phyloP scores from a whole-genome alignment of 768 basidiomycete genomes.

The Calocybe indica region DNA sequence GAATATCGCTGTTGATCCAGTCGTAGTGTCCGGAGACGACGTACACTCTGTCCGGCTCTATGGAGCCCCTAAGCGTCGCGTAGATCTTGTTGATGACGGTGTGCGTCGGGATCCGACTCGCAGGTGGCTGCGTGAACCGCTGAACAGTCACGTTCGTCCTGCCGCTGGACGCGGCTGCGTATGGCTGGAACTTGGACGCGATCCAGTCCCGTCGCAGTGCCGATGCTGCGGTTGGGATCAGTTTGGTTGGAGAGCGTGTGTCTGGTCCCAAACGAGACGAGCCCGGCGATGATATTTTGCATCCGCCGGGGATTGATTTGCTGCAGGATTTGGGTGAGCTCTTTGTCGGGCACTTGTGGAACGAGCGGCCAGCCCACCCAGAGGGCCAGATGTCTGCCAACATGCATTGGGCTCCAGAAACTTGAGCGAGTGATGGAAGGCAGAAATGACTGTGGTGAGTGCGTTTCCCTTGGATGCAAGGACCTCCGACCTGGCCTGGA shows the following conservation, averaged over 20 bases:
- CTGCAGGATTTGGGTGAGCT: constrained; percentile 38
- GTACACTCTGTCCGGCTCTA: constrained; percentile 44
- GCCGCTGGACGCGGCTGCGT: constrained; percentile 31
- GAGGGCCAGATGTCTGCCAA: too few relatives aligned
- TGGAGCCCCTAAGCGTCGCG: constrained; percentile 41
- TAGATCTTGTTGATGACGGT: constrained; percentile 47
- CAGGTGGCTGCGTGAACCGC: constrained; percentile 3
- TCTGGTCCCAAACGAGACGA: constrained; percentile 52
- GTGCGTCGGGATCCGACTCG: constrained; percentile 37
- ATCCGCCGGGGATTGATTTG: constrained; percentile 40
- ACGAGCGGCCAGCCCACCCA: constrained; percentile 25
- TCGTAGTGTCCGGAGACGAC: constrained; percentile 54
- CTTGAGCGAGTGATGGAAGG: too few relatives aligned
- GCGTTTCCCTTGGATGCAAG: too few relatives aligned
- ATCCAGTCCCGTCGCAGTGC: constrained; percentile 54
- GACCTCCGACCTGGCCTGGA: too few relatives aligned
- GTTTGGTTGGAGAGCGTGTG: constrained; percentile 49
- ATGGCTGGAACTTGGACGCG: constrained; percentile 35
- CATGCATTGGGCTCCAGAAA: too few relatives aligned
- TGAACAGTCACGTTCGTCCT: constrained; percentile 36
- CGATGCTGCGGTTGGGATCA: constrained; percentile 45
- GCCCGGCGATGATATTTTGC: constrained; percentile 40
- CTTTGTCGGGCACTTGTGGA: constrained; percentile 36
- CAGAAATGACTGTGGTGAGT: too few relatives aligned
- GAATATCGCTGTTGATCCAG: constrained; percentile 32